Evolutionary conservation across 2,329 filamentous ascomycete genomes (phyloP).

Genomic region (Microthyrium microscopicum): DNA sequence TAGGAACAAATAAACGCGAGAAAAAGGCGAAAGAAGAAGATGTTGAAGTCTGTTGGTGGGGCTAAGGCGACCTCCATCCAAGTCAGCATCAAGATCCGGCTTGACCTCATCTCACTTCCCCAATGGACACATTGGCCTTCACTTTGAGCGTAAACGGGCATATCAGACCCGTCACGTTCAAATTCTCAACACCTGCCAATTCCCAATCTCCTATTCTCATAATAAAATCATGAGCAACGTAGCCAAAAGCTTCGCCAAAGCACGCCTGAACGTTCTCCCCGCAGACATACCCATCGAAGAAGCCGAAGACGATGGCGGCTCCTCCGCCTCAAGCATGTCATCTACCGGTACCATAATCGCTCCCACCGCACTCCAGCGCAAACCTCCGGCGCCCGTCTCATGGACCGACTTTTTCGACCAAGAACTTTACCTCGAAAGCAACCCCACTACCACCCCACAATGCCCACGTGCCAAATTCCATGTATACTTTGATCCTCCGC

Average conservation of each 20-base stretch:
- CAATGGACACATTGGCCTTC: too few species aligned
- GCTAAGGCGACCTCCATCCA: too few species aligned
- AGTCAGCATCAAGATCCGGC: too few species aligned
- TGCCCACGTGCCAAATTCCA: constrained; percentile 54
- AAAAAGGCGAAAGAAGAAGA: too few species aligned
- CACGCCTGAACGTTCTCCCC: constrained; percentile 49
- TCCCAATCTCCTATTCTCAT: too few species aligned
- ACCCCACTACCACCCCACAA: constrained; percentile 15
- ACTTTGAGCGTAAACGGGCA: too few species aligned
- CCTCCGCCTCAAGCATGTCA: constrained; percentile 60
- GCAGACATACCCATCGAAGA: constrained; percentile 35
- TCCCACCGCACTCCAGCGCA: constrained; percentile 48
- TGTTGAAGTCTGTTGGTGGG: too few species aligned
- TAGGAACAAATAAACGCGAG: too few species aligned
- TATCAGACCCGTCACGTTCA: too few species aligned
- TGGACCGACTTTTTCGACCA: constrained; percentile 89
- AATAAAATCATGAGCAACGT: constrained; percentile 71
- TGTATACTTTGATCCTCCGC: constrained; percentile 71
- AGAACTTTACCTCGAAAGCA: constrained; percentile 56
- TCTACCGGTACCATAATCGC: constrained; percentile 87
- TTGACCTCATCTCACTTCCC: too few species aligned
- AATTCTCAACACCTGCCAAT: too few species aligned
- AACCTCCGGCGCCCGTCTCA: constrained; percentile 47
- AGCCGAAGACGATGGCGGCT: constrained; percentile 28
- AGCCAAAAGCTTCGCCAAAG: constrained; percentile 62